Evolutionary conservation across 495 filamentous ascomycete species (phyloP).

Genomic region (Tricharina praecox): DNA sequence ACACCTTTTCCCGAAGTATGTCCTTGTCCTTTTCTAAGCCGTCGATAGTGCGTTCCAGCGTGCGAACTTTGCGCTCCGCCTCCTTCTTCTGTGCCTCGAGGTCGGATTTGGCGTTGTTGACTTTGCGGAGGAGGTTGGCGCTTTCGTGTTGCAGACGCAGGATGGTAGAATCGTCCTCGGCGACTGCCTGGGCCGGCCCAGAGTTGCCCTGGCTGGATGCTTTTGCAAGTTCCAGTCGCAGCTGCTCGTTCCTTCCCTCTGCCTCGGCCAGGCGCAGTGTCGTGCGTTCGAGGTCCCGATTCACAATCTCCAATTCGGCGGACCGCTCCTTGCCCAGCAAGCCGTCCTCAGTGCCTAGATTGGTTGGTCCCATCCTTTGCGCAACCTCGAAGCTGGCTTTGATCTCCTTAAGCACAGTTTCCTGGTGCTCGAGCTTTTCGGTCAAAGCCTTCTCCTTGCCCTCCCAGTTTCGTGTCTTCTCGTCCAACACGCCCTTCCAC

Average conservation of each 20-base stretch:
- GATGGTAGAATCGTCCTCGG: slow-evolving; percentile 75
- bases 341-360: slow-evolving; percentile 22
- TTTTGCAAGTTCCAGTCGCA: slow-evolving; percentile 78
- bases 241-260: slow-evolving; percentile 84
- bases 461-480: slow-evolving; percentile 93
- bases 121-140: slow-evolving; percentile 65
- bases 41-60: slow-evolving; percentile 54
- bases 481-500: slow-evolving; percentile 79
- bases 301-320: slow-evolving; percentile 85
- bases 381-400: slow-evolving; percentile 96
- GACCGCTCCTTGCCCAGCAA: slow-evolving; percentile 46
- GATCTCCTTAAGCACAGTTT: slow-evolving; percentile 77
- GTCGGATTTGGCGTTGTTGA: slow-evolving; percentile 68
- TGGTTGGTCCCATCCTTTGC: slow-evolving; percentile 52
- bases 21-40: slow-evolving; percentile 53
- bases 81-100: slow-evolving; percentile 59
- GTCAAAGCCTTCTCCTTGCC: slow-evolving; percentile 83
- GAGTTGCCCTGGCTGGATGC: slow-evolving; percentile 47
- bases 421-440: slow-evolving; percentile 87
- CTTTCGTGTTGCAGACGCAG: slow-evolving; percentile 81
- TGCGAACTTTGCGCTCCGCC: slow-evolving; percentile 52
- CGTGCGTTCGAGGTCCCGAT: slow-evolving; percentile 77
- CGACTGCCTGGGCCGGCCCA: slow-evolving; percentile 19
- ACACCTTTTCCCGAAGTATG: slow-evolving; percentile 55
- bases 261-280: slow-evolving; percentile 75